Conservation (phyloP, 2,329 filamentous ascomycete species). For the Cladosporium phlei region DNA sequence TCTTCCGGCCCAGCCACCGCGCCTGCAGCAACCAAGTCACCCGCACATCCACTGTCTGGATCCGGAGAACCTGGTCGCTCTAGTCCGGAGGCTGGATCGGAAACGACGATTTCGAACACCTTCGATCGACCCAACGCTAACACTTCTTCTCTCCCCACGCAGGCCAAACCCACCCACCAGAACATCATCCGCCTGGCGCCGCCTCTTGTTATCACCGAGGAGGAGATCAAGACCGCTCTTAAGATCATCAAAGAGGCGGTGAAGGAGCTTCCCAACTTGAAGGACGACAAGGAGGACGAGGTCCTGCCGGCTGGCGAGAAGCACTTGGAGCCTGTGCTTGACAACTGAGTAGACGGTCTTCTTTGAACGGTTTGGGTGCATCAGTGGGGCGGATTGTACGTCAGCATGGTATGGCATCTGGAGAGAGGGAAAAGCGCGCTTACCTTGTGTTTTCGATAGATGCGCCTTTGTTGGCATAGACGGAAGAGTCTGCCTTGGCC, state of each 20-base stretch:
- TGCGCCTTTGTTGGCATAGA: constrained; percentile 4
- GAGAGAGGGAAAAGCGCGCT: background rate
- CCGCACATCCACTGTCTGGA: background rate
- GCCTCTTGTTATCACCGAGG: constrained; percentile 87
- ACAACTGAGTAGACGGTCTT: constrained; percentile 41
- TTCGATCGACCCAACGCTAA: constrained; percentile 19
- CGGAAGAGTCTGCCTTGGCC: background rate
- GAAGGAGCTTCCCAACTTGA: constrained; percentile 65
- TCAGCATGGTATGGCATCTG: background rate
- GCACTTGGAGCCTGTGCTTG: constrained; percentile 56
- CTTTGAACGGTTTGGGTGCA: background rate
- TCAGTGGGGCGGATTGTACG: no score
- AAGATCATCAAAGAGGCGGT: constrained; percentile 77
- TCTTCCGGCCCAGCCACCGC: background rate
- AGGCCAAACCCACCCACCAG: constrained; percentile 97
- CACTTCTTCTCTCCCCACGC: constrained; percentile 18
- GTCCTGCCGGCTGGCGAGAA: constrained; percentile 51
- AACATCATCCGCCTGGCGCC: constrained; percentile 99
- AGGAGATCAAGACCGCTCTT: constrained; percentile 73
- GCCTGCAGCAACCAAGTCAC: background rate
- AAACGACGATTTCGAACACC: constrained; percentile 12
- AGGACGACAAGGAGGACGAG: constrained; percentile 45
- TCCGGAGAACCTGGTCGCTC: background rate
- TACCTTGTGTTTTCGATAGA: constrained; percentile 1
- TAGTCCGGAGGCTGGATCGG: constrained; percentile 10